These are phyloP conservation scores for Tetrapisispora taiwanensis DNA, from an alignment of 805 yeast genomes.

Conservation along the genomic window DNA sequence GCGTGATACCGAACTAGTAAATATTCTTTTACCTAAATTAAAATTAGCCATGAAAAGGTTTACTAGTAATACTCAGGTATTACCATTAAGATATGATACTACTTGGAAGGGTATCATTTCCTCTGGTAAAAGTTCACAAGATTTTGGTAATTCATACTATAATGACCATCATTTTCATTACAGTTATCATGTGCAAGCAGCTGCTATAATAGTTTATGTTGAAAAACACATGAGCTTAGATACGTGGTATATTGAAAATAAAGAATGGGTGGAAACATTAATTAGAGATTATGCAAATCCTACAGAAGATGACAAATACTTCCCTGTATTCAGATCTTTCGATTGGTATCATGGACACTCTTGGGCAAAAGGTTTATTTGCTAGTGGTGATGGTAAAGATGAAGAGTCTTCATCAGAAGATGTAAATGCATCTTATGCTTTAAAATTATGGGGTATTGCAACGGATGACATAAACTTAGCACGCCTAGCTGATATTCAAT, in stretches of 20 bases:
- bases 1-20: conserved; percentile 42
- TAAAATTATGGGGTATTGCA: conserved; percentile 55
- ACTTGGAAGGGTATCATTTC: conserved; percentile 49
- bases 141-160: conserved; percentile 67
- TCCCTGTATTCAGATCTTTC: conserved; percentile 59
- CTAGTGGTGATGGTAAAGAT: conserved; percentile 67
- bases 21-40: conserved; percentile 42
- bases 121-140: conserved; percentile 34
- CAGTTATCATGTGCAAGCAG: conserved; percentile 75
- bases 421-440: conserved; percentile 58
- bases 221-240: conserved; percentile 28
- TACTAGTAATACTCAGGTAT: conserved; percentile 34
- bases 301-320: conserved; percentile 39
- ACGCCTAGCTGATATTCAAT: conserved; percentile 46
- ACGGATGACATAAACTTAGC: conserved; percentile 44
- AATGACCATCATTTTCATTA: conserved; percentile 87
- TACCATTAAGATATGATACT: conserved; percentile 47
- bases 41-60: conserved; percentile 37
- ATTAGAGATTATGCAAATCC: conserved; percentile 65
- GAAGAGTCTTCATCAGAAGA: conserved; percentile 70
- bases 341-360: conserved; percentile 75
- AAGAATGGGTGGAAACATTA: conserved; percentile 45
- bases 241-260: conserved; percentile 40
- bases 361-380: conserved; percentile 65
- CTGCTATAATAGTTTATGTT: conserved; percentile 63